Evolutionary conservation across 345 rosid genomes (phyloP).

Genomic region (Trapa incisa): DNA sequence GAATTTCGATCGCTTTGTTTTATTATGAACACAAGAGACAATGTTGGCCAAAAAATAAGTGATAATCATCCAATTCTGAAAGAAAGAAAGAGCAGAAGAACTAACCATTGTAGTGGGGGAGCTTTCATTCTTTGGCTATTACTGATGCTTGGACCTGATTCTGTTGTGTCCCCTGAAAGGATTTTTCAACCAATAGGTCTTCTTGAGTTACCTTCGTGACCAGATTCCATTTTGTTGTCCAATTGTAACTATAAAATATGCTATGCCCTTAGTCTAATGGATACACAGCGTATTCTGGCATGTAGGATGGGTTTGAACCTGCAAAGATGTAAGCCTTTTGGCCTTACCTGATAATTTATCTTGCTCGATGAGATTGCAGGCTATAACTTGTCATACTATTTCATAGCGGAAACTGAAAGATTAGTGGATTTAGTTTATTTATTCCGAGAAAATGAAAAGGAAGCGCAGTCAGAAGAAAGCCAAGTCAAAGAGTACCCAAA

Average conservation of each 20-base stretch:
- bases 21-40: too few species aligned
- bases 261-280: background rate
- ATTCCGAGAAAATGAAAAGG: constrained; percentile 39
- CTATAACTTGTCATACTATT: background rate
- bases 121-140: background rate
- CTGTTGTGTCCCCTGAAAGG: background rate
- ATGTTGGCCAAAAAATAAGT: too few species aligned
- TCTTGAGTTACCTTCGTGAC: background rate
- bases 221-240: background rate
- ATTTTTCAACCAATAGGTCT: background rate
- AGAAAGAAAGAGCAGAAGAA: too few species aligned
- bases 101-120: too few species aligned
- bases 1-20: too few species aligned
- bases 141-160: background rate
- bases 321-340: background rate
- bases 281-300: background rate
- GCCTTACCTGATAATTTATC: background rate
- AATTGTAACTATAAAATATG: background rate
- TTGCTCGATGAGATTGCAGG: constrained; percentile 2
- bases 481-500: constrained; percentile 20
- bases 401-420: background rate
- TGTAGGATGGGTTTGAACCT: background rate
- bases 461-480: constrained; percentile 61
- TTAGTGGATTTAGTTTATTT: background rate
- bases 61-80: too few species aligned